These are phyloP conservation scores for Zygosaccharomyces bisporus DNA, from an alignment of 805 yeast genomes.

Conservation along the genomic window DNA sequence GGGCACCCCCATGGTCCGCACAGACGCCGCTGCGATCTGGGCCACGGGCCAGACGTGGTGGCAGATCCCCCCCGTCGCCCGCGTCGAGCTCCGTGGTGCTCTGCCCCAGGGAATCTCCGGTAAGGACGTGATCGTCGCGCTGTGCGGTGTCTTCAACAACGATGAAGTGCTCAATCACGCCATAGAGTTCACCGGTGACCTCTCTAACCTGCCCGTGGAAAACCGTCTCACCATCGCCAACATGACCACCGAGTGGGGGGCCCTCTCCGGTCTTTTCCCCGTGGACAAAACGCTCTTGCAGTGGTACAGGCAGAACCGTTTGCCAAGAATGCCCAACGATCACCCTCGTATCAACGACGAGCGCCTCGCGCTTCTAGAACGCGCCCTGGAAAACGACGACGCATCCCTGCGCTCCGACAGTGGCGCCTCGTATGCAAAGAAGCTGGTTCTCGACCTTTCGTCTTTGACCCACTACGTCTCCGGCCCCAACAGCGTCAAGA, in stretches of 20 bases:
- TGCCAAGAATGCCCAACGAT: constrained; percentile 47
- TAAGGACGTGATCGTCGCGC: constrained; percentile 92
- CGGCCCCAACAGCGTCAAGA: constrained; percentile 97
- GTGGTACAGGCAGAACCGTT: constrained; percentile 68
- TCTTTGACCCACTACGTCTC: constrained; percentile 85
- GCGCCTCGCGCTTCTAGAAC: constrained; percentile 6
- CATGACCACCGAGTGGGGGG: constrained; percentile 99
- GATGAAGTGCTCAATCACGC: constrained; percentile 94
- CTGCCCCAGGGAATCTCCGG: constrained; percentile 89
- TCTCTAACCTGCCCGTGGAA: constrained; percentile 67
- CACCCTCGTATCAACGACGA: constrained; percentile 75
- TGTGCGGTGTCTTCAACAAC: constrained; percentile 89
- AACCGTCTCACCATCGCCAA: constrained; percentile 90
- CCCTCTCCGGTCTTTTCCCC: constrained; percentile 95
- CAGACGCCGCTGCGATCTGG: constrained; percentile 99
- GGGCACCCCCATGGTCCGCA: constrained; percentile 97
- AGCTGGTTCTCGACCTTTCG: constrained; percentile 71
- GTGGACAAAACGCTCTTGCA: constrained; percentile 73
- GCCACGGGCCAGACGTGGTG: constrained; percentile 99
- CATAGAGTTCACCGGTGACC: constrained; percentile 84
- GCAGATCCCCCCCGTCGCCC: constrained; percentile 99
- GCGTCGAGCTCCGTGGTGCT: constrained; percentile 77
- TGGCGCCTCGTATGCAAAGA: constrained; percentile 86
- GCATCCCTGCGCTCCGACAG: constrained; percentile 47
- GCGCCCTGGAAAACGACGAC: background rate